Evolutionary conservation across 2,329 filamentous ascomycete species (phyloP).

Genomic region (Botrytis squamosa): DNA sequence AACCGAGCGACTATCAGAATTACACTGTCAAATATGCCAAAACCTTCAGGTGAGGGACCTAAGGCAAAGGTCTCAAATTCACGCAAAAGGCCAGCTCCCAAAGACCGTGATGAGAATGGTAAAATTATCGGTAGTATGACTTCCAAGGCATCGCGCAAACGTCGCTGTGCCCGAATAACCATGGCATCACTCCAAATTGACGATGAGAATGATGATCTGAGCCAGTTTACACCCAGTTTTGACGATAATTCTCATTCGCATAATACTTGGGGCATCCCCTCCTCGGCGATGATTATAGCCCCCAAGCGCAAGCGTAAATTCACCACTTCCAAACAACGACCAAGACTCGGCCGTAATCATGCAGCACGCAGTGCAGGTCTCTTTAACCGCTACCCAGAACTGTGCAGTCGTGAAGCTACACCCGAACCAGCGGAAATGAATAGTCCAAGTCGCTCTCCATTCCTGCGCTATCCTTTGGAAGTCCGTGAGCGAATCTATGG

Average conservation of each 20-base stretch:
- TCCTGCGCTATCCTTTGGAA: constrained; percentile 32
- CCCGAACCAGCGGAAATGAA: constrained; percentile 22
- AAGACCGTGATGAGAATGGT: constrained; percentile 1
- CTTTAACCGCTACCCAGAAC: neutral
- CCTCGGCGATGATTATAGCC: constrained; percentile 1
- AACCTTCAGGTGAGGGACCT: neutral
- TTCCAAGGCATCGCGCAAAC: constrained; percentile 15
- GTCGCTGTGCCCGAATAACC: constrained; percentile 9
- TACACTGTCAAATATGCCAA: neutral
- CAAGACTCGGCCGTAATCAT: neutral
- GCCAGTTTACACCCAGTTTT: constrained; percentile 10
- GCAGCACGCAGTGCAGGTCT: neutral
- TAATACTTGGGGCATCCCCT: constrained; percentile 20
- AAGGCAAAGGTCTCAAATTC: constrained; percentile 2
- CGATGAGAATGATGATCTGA: constrained; percentile 22
- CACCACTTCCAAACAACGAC: neutral
- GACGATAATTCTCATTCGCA: constrained; percentile 13
- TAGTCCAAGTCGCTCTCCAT: constrained; percentile 22
- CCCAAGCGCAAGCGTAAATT: constrained; percentile 12
- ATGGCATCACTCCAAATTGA: constrained; percentile 17
- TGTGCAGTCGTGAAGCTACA: neutral
- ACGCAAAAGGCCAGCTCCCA: neutral
- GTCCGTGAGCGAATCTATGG: constrained; percentile 33
- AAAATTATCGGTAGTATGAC: neutral
- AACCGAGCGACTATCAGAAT: neutral